A percentile compares a stretch with the other conserved stretches of the same genome.
These are phyloP conservation scores for Saccharomyces hybrid DNA, from an alignment of 1,139 yeast species.

Conservation along the genomic window DNA sequence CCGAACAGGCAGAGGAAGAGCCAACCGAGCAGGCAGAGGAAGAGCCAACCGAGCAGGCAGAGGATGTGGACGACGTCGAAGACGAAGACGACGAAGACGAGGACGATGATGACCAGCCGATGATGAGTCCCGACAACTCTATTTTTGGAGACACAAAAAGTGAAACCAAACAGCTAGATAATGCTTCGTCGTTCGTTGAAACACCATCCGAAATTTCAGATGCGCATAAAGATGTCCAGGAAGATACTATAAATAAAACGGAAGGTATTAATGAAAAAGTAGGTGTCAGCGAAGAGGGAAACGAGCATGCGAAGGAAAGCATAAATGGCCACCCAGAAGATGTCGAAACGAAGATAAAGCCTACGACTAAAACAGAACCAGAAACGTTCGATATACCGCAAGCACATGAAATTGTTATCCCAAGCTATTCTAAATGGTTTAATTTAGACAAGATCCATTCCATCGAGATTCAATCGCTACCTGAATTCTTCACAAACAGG, in stretches of 20 bases:
- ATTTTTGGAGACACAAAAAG: background rate
- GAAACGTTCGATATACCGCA: constrained; percentile 39
- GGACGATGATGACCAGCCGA: constrained; percentile 4
- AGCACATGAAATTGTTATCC: constrained; percentile 83
- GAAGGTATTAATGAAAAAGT: background rate
- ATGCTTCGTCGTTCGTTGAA: background rate
- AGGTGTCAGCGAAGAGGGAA: background rate
- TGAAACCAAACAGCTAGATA: background rate
- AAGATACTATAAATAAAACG: background rate
- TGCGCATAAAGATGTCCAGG: background rate
- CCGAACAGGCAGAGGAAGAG: background rate
- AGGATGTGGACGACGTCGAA: constrained; percentile 2
- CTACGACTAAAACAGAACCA: background rate
- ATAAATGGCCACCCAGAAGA: background rate
- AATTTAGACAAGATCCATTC: constrained; percentile 59
- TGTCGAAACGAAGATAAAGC: background rate
- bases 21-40: constrained; percentile 2
- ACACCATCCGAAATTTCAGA: background rate
- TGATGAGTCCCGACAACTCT: constrained; percentile 2
- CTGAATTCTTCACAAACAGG: constrained; percentile 77
- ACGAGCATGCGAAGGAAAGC: background rate
- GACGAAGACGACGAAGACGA: constrained; percentile 3
- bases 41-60: background rate
- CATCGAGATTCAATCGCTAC: constrained; percentile 65
- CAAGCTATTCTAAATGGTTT: constrained; percentile 93